Base-by-base conservation (phyloP, 2,329 filamentous ascomycete genomes). In the Sarocladium kiliense region DNA sequence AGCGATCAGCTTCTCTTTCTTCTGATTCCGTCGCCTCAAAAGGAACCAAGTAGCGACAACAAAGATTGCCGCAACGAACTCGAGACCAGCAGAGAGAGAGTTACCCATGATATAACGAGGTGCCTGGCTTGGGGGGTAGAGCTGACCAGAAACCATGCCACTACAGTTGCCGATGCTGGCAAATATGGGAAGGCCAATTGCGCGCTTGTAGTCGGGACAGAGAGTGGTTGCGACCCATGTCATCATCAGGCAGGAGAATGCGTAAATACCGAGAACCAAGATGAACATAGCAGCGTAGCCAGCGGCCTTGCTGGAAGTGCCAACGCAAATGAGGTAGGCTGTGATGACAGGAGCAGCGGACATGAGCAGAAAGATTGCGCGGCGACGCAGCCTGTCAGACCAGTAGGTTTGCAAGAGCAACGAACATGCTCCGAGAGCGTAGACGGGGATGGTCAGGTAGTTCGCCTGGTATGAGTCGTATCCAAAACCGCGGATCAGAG, bases 211-310 rank as follows among this genome's bases (percentile, higher is more conserved):
- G 42, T 79, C 75, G 1, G 71, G 72, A 4, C 74, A 73, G 1
- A 74, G 66, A 32, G 77, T 79, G 42, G 75, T 75, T 19, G 74
- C 76, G 3, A 78, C 61, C 76, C 77, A 79, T 34, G 73, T 74
- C 1, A 72, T 47, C 30, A 57, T 47, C 16, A 55, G 44, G 23
- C 42, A 50, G 23, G 55, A 71, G 73, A 32, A 73, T 63, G 12
- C 57, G 53, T 25, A 53, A n/a, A 55, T 26, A 9, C 61, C 44
- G n/a, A 51, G 32, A 14, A 51, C 54, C 19, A 51, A 30, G 23
- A 55, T 42, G 34, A 64, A 64, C 63, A 64, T 64, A 19, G 62
- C 62, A 21, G 63, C 62, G 47, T 62, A 62, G 0, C 63, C 61
- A 0, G 55, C 61, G 0, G 55, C 69, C 60, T 41, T 66, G 55